These are phyloP conservation scores for Hericium erinaceus DNA, from an alignment of 768 basidiomycete genomes.

Conservation along the genomic window DNA sequence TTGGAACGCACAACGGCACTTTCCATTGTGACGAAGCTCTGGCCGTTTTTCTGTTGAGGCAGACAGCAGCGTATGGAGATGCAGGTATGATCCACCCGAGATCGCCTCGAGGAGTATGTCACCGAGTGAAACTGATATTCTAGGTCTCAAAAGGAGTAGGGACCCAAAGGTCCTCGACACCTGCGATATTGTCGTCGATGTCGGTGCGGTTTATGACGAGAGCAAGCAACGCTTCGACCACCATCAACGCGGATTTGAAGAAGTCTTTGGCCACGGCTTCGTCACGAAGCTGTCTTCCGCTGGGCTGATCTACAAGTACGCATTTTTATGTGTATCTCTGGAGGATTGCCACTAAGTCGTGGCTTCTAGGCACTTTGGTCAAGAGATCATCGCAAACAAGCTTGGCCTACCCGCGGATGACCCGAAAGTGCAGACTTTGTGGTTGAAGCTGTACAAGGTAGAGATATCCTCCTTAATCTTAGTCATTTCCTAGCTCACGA, in stretches of 20 bases:
- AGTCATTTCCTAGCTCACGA: constrained; percentile 1
- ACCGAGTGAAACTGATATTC: neutral
- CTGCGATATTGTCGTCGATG: constrained; percentile 94
- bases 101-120: neutral
- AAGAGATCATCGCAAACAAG: constrained; percentile 67
- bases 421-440: constrained; percentile 61
- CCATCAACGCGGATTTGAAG: constrained; percentile 88
- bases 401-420: constrained; percentile 44
- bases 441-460: constrained; percentile 86
- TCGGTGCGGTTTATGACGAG: constrained; percentile 87
- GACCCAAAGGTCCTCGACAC: constrained; percentile 62
- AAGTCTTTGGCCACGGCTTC: constrained; percentile 84
- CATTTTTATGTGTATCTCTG: neutral
- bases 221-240: constrained; percentile 80
- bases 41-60: constrained; percentile 81
- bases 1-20: constrained; percentile 92
- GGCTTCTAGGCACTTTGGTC: constrained; percentile 69
- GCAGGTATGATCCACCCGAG: constrained; percentile 42
- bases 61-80: constrained; percentile 63
- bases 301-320: constrained; percentile 91
- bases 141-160: constrained; percentile 57
- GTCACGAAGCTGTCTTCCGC: constrained; percentile 87
- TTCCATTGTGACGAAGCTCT: constrained; percentile 98
- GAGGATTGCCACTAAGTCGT: neutral
- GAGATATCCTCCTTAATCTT: neutral